Evolutionary conservation across 352 stramenopile species (phyloP), one percentile per base, ranked within the genome.

Genomic region (Blastocystis sp.): DNA sequence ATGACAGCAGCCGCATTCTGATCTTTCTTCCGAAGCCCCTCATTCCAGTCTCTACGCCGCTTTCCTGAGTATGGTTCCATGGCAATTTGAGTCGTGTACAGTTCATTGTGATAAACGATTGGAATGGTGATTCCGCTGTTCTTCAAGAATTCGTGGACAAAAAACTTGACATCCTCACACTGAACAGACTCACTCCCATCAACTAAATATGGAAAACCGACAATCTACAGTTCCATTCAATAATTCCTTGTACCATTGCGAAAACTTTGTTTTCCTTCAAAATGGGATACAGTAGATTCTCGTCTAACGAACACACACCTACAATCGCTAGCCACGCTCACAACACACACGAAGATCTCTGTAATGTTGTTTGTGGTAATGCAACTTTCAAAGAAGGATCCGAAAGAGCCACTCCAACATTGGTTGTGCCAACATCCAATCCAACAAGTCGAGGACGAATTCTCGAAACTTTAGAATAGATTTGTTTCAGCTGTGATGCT

Each of bases 161-260:
- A 80, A 24, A 80, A 37, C 32, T 80, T 80, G 4, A 80, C 43
- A 21, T 80, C 69, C 46, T 80, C 69, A 37, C 69, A 80, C 69
- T 80, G 69, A 29, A 80, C 19, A 61, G 69, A 80, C 27, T 80
- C 69, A 21, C 56, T 46, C 24, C 49, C 69, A 21, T 61, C 56
- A 29, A 63, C 5, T 3, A 80, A 21, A 61, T 39, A 35, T 29
- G 69, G 69, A 21, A 80, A 46, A 35, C 69, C 69, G 5, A 80
- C 69, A 37, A 80, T 56, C 69, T 80, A 63, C 9, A 12, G 16
- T 1, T 63, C n/a, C 1, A 61, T 52, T 61, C 69, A 11, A 24
- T 11, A 80, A 59, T 14, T 4, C 7, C 9, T 27, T 21, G 9
- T 65, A 80, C 69, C 2, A 80, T 43, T 21, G 37, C 69, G 49